phyloP scores from a whole-genome alignment of 257 asterid species.

The Nemophila menziesii region DNA sequence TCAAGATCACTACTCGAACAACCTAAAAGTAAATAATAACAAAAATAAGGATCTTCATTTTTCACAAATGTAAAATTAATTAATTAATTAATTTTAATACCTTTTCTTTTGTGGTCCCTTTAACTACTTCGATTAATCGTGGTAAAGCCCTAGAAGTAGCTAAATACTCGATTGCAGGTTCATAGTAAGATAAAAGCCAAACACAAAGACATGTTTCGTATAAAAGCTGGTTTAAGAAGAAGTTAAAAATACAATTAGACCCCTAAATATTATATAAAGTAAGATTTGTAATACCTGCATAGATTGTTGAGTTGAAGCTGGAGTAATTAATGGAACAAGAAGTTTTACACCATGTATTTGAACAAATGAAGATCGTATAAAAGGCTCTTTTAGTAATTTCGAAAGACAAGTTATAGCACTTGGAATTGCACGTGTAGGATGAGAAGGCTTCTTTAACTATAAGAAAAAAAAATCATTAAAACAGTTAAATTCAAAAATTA shows the following conservation, averaged over 20 bases:
- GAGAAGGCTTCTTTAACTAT: conserved; percentile 84
- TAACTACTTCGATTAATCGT: conserved; percentile 63
- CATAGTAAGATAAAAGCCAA: conserved; percentile 88
- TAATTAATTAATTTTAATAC: conserved; percentile 13
- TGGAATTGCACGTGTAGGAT: conserved; percentile 70
- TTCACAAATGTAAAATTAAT: not conserved
- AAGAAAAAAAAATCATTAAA: conserved; percentile 4
- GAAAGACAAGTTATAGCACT: conserved; percentile 68
- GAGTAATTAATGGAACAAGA: conserved; percentile 71
- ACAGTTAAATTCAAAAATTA: too few relatives aligned
- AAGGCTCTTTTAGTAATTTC: conserved; percentile 72
- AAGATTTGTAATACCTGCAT: conserved; percentile 40
- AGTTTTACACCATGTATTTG: conserved; percentile 83
- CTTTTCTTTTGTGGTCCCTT: conserved; percentile 89
- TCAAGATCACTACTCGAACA: conserved; percentile 79
- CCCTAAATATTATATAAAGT: too few relatives aligned
- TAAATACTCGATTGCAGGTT: conserved; percentile 75
- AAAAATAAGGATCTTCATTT: too few relatives aligned
- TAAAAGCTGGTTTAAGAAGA: conserved; percentile 54
- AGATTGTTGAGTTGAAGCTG: conserved; percentile 92
- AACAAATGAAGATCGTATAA: conserved; percentile 73
- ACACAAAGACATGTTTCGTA: conserved; percentile 83
- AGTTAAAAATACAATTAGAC: not conserved
- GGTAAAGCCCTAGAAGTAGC: conserved; percentile 68
- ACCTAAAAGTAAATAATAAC: conserved; percentile 33